Evolutionary conservation across 1,284 basidiomycete genomes (phyloP), one percentile per base, ranked within the genome.

Genomic region (Thelephora terrestris): DNA sequence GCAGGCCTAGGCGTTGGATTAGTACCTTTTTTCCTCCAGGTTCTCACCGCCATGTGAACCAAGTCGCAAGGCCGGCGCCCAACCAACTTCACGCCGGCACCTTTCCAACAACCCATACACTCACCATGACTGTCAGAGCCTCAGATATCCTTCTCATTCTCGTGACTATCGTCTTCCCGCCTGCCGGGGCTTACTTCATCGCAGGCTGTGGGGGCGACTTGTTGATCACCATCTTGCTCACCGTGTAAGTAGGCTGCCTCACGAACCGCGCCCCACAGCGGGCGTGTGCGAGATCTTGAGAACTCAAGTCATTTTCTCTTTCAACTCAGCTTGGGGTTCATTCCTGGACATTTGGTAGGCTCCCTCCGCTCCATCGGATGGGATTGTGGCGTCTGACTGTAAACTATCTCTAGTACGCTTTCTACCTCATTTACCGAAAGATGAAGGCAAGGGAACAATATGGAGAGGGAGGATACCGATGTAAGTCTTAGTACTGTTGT

Each of bases 151-250:
- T 78, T 47, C 71, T 78, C 42, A 67, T 72, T 47, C 57, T 70
- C 44, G 67, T 90, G 50, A 84, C 90, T 16, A 88, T 95, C 62
- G 55, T 85, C 39, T 82, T 83, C 60, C 81, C 81, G 2, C 81
- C 81, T 7, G 81, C 79, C 1, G 78, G 85, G 0, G 86, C 79
- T 7, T 77, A 70, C 1, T 79, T 90, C 60, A 71, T 91, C 54
- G 80, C 85, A 1, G 87, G 87, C 21, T 90, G 85, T 64, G 74
- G 75, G 49, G 87, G 83, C 59, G 86, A 90, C 63, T 70, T 90
- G 36, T 71, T 90, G 54, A 89, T 92, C 69, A 90, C 87, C 68
- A 77, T 90, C 51, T 65, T 75, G 49, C 65, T 91, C 57, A 91
- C 87, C 0, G 64, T 83, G 78, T 84, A 60, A 50, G 78, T 64